These are phyloP conservation scores for Antarctomyces pellizariae DNA, from an alignment of 495 filamentous ascomycete genomes.

Conservation along the genomic window DNA sequence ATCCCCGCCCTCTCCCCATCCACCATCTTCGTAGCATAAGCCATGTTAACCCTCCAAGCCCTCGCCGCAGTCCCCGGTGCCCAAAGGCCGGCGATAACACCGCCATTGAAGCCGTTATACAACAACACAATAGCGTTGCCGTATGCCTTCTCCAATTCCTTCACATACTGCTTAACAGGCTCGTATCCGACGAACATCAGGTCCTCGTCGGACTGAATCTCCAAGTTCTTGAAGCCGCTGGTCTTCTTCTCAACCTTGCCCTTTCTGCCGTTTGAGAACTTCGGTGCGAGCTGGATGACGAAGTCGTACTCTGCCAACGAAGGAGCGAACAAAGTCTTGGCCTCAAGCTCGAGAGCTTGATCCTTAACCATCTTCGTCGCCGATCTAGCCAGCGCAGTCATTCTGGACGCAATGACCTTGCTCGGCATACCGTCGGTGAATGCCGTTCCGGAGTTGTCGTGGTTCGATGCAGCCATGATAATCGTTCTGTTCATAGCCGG, in stretches of 20 bases:
- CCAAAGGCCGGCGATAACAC: conserved; percentile 58
- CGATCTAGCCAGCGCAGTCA: conserved; percentile 57
- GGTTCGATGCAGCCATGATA: conserved; percentile 59
- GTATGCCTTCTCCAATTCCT: conserved; percentile 36
- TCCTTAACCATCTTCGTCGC: conserved; percentile 37
- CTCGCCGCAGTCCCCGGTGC: conserved; percentile 35
- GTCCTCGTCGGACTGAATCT: conserved; percentile 15
- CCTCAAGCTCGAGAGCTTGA: conserved; percentile 29
- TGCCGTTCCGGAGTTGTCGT: conserved; percentile 51
- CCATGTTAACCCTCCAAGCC: conserved; percentile 41
- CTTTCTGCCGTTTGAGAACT: conserved; percentile 15
- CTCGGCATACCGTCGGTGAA: conserved; percentile 55
- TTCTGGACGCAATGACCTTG: conserved; percentile 64
- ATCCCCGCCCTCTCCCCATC: conserved; percentile 16
- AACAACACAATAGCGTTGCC: conserved; percentile 49
- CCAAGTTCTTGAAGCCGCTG: conserved; percentile 63
- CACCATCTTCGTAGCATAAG: conserved; percentile 41
- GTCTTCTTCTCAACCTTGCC: conserved; percentile 6
- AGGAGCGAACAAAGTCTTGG: conserved; percentile 39
- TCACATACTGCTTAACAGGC: conserved; percentile 26
- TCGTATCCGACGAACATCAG: conserved; percentile 21
- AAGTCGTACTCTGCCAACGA: conserved; percentile 63
- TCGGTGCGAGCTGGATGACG: conserved; percentile 41
- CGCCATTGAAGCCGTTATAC: conserved; percentile 29
- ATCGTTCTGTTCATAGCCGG: conserved; percentile 64